These are phyloP conservation scores for Massospora cicadina DNA, from an alignment of 371 early-diverging fungal species.

Conservation along the genomic window DNA sequence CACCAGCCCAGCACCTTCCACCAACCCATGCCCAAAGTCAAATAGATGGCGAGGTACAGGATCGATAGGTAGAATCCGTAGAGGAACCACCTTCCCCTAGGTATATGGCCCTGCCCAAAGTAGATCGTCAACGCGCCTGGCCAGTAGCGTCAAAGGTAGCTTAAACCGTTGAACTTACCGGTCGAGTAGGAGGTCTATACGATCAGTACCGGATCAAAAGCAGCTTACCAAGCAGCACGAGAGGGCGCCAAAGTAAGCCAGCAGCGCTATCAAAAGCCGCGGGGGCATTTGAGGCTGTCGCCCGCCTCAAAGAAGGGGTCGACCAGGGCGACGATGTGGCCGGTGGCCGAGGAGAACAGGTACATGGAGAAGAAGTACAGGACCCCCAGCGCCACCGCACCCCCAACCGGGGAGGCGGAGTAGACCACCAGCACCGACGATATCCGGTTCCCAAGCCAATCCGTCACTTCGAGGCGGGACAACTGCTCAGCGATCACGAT, in stretches of 20 bases:
- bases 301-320: slow-evolving; percentile 61
- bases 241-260: slow-evolving; percentile 45
- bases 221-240: slow-evolving; percentile 38
- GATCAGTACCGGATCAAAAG: slow-evolving; percentile 8
- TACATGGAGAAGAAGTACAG: slow-evolving; percentile 51
- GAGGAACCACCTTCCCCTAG: slow-evolving; percentile 35
- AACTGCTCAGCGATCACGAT: slow-evolving; percentile 57
- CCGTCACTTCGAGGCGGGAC: slow-evolving; percentile 39
- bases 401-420: slow-evolving; percentile 15
- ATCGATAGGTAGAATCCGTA: slow-evolving; percentile 31
- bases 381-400: slow-evolving; percentile 25
- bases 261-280: slow-evolving; percentile 27
- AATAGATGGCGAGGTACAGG: slow-evolving; percentile 29
- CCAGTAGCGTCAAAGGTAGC: slow-evolving; percentile 9
- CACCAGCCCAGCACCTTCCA: slow-evolving; percentile 29
- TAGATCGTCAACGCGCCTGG: slow-evolving; percentile 33
- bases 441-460: slow-evolving; percentile 35
- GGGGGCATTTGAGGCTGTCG: slow-evolving; percentile 36
- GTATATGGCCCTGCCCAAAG: slow-evolving; percentile 34
- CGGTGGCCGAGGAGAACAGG: slow-evolving; percentile 47
- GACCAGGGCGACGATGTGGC: slow-evolving; percentile 47
- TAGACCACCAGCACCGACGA: slow-evolving; percentile 18
- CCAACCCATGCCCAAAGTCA: slow-evolving; percentile 46
- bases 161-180: slow-evolving; percentile 20
- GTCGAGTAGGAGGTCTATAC: slow-evolving; percentile 37